Evolutionary conservation across 176 grass and related monocot species (phyloP), one percentile per base, ranked within the genome.

Genomic region (Cenchrus americanus): DNA sequence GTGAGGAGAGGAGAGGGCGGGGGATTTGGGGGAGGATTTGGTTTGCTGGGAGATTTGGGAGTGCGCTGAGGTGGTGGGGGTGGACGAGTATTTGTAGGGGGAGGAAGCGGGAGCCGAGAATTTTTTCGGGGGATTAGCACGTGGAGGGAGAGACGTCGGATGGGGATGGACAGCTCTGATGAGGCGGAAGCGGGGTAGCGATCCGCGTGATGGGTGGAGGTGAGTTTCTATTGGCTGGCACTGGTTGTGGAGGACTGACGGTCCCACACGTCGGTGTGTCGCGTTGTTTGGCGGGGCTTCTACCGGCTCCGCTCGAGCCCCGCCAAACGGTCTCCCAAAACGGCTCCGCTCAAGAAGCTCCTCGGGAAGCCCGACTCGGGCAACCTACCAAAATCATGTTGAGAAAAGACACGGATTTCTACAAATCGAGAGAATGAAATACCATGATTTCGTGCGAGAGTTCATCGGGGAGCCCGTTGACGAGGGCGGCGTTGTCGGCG

Each of bases 401-500:
- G 8, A 69, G 62, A 81, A 61, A 58, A 14, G 42, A 44, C 30
- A 61, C 51, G 59, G 24, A 40, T 40, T 48, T 9, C 7, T 85
- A 40, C 48, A 6, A 14, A 15, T 73, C 49, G 21, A 47, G 27
- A 18, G 1, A 50, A 59, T 18, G 24, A 18, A 22, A 79, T 54
- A 88, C 96, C 96, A 99, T 99, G 88, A 99, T 84, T 7, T 96
- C 87, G 82, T 99, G 93, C 65, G 93, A 94, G 58, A 93, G 71
- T 76, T 99, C 96, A 42, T 96, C 88, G 23, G 91, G 93, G 64
- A 99, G 89, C 61, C 84, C 75, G 71, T 79, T 94, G 80, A 96
- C 86, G 61, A 96, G 89, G 64, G 87, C 80, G 2, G 93, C 76
- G 89, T 99, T 96, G 83, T 96, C 96, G 53, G 89, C 41, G 66